Evolutionary conservation across 441 rosid genomes (phyloP).

Genomic region (Gossypium gossypioides): DNA sequence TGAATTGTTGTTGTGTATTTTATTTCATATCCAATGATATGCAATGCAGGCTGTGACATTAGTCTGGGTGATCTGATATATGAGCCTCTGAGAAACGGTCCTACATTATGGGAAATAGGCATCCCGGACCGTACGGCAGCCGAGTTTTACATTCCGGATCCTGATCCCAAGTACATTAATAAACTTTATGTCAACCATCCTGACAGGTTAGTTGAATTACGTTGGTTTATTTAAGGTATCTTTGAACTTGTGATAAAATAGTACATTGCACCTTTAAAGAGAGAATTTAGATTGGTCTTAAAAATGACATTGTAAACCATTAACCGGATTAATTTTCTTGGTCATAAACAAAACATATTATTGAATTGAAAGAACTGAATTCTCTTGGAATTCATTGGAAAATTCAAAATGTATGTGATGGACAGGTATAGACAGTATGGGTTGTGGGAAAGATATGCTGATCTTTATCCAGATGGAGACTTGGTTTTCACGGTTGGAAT

Average conservation of each 20-base stretch:
- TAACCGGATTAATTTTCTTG: too few species aligned
- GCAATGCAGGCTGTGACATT: constrained; percentile 17
- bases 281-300: too few species aligned
- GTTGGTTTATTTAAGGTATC: background rate
- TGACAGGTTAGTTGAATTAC: constrained; percentile 20
- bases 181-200: constrained; percentile 21
- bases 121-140: constrained; percentile 33
- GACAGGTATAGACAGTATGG: constrained; percentile 48
- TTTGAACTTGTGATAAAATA: background rate
- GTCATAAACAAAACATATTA: background rate
- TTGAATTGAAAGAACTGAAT: background rate
- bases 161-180: constrained; percentile 24
- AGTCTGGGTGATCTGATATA: constrained; percentile 26
- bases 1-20: background rate
- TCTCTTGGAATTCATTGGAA: background rate
- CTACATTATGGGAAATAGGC: constrained; percentile 39
- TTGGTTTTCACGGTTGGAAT: constrained; percentile 40
- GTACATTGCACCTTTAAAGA: too few species aligned
- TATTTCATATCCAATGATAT: background rate
- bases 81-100: constrained; percentile 29
- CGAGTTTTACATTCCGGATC: constrained; percentile 31
- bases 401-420: constrained; percentile 6
- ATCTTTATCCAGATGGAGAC: constrained; percentile 39
- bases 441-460: constrained; percentile 48
- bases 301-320: too few species aligned